Conservation (phyloP, 148 eudicot species). For the Salicornia ramosissima region DNA sequence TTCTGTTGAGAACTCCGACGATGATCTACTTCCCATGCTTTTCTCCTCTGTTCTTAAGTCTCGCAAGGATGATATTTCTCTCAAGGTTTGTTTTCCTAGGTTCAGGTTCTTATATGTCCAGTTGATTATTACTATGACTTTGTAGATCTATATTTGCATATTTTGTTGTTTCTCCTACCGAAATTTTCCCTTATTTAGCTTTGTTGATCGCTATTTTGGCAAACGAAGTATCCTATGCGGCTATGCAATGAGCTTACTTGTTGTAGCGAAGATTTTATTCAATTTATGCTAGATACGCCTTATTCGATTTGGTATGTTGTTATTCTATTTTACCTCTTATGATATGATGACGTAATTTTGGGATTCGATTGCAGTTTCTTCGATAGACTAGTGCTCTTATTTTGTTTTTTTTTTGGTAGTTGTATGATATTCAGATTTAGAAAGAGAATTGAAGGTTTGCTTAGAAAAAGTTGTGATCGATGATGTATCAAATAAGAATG, state of each 20-base stretch:
- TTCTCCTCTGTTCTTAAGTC: constrained; percentile 49
- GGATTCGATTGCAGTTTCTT: not conserved
- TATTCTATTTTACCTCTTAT: too few species aligned
- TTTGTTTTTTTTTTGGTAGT: not conserved
- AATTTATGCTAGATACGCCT: too few species aligned
- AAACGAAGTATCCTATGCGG: too few species aligned
- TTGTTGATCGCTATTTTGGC: too few species aligned
- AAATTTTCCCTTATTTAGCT: too few species aligned
- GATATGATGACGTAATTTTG: not conserved
- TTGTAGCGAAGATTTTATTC: too few species aligned
- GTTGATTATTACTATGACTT: not conserved
- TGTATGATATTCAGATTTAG: not conserved
- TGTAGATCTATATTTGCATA: not conserved
- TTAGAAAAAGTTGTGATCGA: not conserved
- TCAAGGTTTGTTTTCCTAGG: constrained; percentile 3
- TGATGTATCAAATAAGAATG: not conserved
- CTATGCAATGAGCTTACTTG: too few species aligned
- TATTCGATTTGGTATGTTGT: too few species aligned
- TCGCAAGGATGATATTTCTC: constrained; percentile 49
- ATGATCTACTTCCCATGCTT: constrained; percentile 68
- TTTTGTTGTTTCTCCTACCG: not conserved
- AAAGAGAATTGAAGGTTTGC: too few species aligned
- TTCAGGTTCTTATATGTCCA: not conserved
- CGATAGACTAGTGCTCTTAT: not conserved
- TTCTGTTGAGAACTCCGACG: constrained; percentile 52